Conservation (phyloP, 1,284 basidiomycete species). For the Ceratobasidium sp. region DNA sequence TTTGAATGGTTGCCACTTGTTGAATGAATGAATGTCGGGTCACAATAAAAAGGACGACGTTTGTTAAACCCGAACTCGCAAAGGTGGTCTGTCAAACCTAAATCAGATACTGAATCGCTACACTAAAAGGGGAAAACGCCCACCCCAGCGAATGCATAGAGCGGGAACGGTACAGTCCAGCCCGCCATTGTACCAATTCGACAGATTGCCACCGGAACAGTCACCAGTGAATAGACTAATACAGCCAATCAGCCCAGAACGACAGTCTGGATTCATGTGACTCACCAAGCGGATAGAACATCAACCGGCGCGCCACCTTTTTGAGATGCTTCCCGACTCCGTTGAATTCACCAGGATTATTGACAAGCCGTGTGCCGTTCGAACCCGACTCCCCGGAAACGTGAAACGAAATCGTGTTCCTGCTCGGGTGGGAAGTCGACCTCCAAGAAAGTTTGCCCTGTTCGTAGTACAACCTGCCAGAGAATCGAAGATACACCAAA, state of each 20-base stretch:
- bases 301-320: constrained; percentile 6
- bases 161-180: not conserved
- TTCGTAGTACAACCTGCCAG: not conserved
- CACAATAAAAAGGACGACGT: constrained; percentile 26
- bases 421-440: not conserved
- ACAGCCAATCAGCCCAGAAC: not conserved
- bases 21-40: constrained; percentile 29
- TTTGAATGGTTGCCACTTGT: not conserved
- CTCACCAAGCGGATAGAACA: constrained; percentile 26
- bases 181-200: constrained; percentile 23
- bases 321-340: constrained; percentile 25
- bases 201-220: constrained; percentile 7
- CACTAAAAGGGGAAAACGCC: not conserved
- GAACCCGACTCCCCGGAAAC: constrained; percentile 3
- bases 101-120: not conserved
- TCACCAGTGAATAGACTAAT: constrained; percentile 25
- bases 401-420: not conserved
- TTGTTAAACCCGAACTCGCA: constrained; percentile 21
- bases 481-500: constrained; percentile 20
- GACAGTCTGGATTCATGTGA: not conserved
- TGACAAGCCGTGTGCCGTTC: not conserved
- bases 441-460: constrained; percentile 16
- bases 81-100: not conserved
- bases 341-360: constrained; percentile 3
- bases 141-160: constrained; percentile 19